Conservation (phyloP, 805 yeast genomes). For the Pichia paraexigua region DNA sequence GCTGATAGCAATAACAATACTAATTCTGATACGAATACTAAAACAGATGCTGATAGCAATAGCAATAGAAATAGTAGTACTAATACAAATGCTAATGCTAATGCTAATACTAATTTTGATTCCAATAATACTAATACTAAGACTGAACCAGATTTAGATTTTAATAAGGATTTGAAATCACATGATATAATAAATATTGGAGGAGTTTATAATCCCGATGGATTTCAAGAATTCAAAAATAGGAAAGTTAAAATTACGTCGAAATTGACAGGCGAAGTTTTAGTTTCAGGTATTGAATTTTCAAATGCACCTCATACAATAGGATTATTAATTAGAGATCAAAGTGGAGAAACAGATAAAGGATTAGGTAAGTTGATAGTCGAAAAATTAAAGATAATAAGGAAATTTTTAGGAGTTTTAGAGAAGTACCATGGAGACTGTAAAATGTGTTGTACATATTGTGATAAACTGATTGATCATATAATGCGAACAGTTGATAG, state of each 20-base stretch:
- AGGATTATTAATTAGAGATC: background rate
- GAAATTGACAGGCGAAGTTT: background rate
- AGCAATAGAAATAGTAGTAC: background rate
- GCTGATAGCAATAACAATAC: background rate
- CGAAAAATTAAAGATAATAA: conserved; percentile 15
- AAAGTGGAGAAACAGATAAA: background rate
- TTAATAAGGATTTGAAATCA: background rate
- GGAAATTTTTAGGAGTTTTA: conserved; percentile 15
- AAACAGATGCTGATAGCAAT: background rate
- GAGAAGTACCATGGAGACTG: conserved; percentile 18
- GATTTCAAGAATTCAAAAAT: background rate
- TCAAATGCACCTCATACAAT: conserved; percentile 1
- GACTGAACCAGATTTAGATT: background rate
- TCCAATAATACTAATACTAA: background rate
- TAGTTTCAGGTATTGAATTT: conserved; percentile 7
- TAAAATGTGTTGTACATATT: conserved; percentile 14
- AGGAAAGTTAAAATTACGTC: background rate
- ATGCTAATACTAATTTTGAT: background rate
- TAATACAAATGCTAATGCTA: background rate
- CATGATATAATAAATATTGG: background rate
- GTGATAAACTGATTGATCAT: conserved; percentile 17
- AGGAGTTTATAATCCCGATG: background rate
- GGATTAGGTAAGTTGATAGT: background rate
- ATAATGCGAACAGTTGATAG: background rate
- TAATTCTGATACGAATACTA: background rate